Evolutionary conservation across 345 rosid genomes (phyloP).

Genomic region (Moringa oleifera): DNA sequence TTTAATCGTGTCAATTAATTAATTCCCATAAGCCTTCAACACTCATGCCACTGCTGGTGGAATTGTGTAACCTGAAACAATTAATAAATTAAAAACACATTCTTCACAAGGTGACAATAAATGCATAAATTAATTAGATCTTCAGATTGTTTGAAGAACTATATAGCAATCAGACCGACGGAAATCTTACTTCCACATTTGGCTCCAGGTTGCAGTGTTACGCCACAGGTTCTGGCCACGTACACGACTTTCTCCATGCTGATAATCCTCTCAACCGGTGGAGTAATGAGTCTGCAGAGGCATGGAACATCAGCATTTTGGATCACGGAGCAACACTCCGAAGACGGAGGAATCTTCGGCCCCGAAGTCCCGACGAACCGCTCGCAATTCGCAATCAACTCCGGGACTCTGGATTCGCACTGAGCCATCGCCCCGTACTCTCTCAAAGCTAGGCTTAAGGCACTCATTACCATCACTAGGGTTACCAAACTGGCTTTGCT

Average conservation of each 20-base stretch:
- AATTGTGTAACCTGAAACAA: constrained; percentile 1
- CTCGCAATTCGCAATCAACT: constrained; percentile 13
- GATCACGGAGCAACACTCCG: constrained; percentile 24
- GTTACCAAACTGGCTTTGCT: no score
- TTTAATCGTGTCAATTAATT: no score
- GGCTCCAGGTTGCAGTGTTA: constrained; percentile 22
- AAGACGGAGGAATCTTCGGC: constrained; percentile 18
- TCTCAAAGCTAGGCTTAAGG: not conserved
- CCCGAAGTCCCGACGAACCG: constrained; percentile 12
- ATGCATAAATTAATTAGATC: no score
- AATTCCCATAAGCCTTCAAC: no score
- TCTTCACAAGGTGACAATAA: no score
- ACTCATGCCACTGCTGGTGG: not conserved
- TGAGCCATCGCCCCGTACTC: not conserved
- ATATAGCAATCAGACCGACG: no score
- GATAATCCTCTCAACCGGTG: constrained; percentile 11
- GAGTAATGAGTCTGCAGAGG: constrained; percentile 17
- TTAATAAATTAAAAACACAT: no score
- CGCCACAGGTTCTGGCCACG: constrained; percentile 29
- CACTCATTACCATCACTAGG: not conserved
- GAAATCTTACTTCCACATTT: constrained; percentile 38
- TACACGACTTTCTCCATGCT: constrained; percentile 35
- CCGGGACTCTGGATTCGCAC: constrained; percentile 15
- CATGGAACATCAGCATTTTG: constrained; percentile 19
- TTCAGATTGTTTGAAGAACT: no score